Base-by-base conservation (phyloP, 345 rosid genomes). In the Limnanthes douglasii region DNA sequence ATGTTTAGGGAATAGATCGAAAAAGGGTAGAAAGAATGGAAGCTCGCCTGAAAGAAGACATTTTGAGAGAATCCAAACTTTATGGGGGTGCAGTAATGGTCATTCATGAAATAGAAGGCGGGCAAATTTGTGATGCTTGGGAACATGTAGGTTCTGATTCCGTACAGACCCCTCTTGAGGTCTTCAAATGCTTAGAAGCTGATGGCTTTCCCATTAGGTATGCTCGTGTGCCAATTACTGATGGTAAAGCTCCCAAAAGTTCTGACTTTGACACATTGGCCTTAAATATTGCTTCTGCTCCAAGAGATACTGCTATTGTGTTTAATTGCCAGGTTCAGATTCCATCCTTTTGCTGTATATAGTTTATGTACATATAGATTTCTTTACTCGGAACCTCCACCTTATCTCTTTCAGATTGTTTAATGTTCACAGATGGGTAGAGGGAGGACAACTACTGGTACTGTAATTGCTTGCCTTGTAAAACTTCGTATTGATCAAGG, bases 401-500 rank as follows among this genome's bases (percentile, higher is more conserved):
- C 20, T 39, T 45, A 39, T 18, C 21, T 22, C 34, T 37, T 54
- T 45, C 8, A 18, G 25, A n/a, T n/a, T n/a, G n/a, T 45, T 34
- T 36, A n/a, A 39, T 42, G 25, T 35, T 52, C 38, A 25, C 68
- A 88, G 95, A 90, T 90, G 94, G 98, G 98, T 46, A 84, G 77
- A 64, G 98, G 98, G 58, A 84, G 98, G 68, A 90, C 98, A n/a
- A 90, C 98, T 13, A 77, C 95, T 34, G 98, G 95, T 39, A 83
- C 98, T 44, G 98, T 83, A 34, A 83, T 90, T 57, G 98, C 98
- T 25, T 90, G 98, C 62, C 94, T 90, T 59, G 63, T 90, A 42
- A 76, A 83, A 61, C 94, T 76, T 44, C 70, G 95, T 29, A 70
- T 90, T 7, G 83, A 79, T 53, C 50, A 62, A 57, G 98, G 95